These are phyloP conservation scores for Gracilariopsis chorda DNA, from an alignment of 23 red algal species.

Conservation along the genomic window DNA sequence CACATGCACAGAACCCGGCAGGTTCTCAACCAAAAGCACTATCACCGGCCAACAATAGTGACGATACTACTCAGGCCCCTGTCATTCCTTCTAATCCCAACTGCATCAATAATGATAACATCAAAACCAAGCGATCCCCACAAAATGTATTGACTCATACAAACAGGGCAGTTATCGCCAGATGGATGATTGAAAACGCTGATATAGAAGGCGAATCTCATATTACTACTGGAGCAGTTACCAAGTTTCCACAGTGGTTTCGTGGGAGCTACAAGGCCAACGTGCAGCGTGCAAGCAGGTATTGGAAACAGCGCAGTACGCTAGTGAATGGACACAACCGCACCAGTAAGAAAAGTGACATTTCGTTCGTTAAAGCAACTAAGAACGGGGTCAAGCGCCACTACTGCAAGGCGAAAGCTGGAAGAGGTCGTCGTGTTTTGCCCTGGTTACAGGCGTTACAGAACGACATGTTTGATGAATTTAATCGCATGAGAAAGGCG, in stretches of 20 bases:
- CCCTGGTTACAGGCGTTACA: too few relatives aligned
- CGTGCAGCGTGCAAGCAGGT: background rate
- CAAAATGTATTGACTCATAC: background rate
- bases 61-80: too few relatives aligned
- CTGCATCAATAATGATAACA: too few relatives aligned
- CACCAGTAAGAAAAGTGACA: background rate
- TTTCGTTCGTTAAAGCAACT: background rate
- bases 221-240: background rate
- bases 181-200: background rate
- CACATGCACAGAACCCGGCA: too few relatives aligned
- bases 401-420: background rate
- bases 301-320: background rate
- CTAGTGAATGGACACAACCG: background rate
- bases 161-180: background rate
- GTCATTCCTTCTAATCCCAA: too few relatives aligned
- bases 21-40: too few relatives aligned
- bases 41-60: too few relatives aligned
- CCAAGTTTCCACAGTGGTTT: background rate
- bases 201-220: too few relatives aligned
- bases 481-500: too few relatives aligned
- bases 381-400: background rate
- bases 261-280: background rate
- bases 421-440: background rate
- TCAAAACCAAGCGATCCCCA: too few relatives aligned
- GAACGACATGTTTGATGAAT: too few relatives aligned